A percentile compares a stretch with the other conserved stretches of the same genome.
phyloP scores from a whole-genome alignment of 495 filamentous ascomycete genomes.

The Usnea hakonensis region DNA sequence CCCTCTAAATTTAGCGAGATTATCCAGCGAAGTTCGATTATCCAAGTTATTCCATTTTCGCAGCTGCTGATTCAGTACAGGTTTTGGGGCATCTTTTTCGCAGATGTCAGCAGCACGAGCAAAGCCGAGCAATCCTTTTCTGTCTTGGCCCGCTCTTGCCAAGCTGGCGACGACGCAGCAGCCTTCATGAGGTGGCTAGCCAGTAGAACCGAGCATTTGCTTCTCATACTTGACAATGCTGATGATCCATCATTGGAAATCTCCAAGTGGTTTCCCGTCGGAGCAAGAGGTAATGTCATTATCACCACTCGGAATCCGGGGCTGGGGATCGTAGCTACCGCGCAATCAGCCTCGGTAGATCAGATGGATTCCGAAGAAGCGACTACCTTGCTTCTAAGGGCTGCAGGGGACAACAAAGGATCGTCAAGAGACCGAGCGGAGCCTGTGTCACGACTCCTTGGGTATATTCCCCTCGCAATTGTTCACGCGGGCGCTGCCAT shows the following conservation, averaged over 20 bases:
- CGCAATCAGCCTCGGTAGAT: too few species aligned
- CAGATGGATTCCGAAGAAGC: slow-evolving; percentile 32
- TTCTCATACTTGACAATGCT: slow-evolving; percentile 41
- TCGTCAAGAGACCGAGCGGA: slow-evolving; percentile 15
- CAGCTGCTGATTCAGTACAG: too few species aligned
- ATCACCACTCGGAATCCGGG: slow-evolving; percentile 36
- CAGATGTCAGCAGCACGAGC: slow-evolving; percentile 31
- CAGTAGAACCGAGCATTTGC: slow-evolving; percentile 28
- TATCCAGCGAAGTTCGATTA: too few species aligned
- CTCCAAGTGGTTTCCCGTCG: slow-evolving; percentile 29
- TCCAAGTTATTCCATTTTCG: too few species aligned
- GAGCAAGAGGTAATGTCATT: slow-evolving; percentile 29
- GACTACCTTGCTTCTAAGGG: slow-evolving; percentile 28
- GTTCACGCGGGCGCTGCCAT: slow-evolving; percentile 34
- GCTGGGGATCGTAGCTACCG: slow-evolving; percentile 23
- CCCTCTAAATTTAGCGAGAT: too few species aligned
- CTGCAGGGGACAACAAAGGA: slow-evolving; percentile 12
- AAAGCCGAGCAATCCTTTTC: slow-evolving; percentile 26
- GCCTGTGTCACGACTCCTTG: slow-evolving; percentile 27
- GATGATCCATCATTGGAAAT: slow-evolving; percentile 34
- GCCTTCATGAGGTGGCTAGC: slow-evolving; percentile 28
- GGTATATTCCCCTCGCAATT: slow-evolving; percentile 34
- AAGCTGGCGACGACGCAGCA: slow-evolving; percentile 18
- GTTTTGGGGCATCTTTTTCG: slow-evolving; percentile 40
- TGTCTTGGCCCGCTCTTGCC: slow-evolving; percentile 23